phyloP scores from a whole-genome alignment of 1,139 yeast species.

The Scheffersomyces cryptocercus region DNA sequence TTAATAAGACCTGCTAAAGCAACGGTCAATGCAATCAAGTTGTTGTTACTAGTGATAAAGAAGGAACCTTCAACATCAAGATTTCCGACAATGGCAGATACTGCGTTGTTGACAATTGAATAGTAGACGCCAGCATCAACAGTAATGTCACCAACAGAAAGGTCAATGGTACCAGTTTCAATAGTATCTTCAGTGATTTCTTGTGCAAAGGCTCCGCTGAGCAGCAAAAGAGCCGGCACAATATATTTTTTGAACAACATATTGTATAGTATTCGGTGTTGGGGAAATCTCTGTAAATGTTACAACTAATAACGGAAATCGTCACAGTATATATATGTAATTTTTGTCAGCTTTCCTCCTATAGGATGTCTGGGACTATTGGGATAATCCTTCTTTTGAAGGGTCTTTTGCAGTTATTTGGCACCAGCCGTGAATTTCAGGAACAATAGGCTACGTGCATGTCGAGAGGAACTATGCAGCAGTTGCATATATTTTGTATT shows the following conservation, averaged over 20 bases:
- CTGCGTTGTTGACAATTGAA: conserved; percentile 14
- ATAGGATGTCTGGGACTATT: no score
- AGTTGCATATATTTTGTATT: no score
- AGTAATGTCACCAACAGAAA: conserved; percentile 9
- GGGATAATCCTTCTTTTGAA: no score
- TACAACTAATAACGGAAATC: no score
- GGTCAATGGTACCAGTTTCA: conserved; percentile 7
- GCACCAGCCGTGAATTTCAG: no score
- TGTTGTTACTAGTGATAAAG: conserved; percentile 9
- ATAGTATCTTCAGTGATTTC: conserved; percentile 9
- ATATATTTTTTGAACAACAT: conserved; percentile 6
- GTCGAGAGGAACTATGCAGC: no score
- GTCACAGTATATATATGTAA: no score
- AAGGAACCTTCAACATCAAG: conserved; percentile 12
- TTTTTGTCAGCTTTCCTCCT: no score
- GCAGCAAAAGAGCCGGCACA: conserved; percentile 4
- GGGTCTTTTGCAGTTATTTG: no score
- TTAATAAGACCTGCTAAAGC: conserved; percentile 7
- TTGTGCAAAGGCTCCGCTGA: conserved; percentile 3
- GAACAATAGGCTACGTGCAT: no score
- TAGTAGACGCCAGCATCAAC: conserved; percentile 12
- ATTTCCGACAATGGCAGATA: conserved; percentile 10
- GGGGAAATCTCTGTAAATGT: no score
- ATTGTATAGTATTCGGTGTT: no score
- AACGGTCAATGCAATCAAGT: conserved; percentile 9